Evolutionary conservation across 2,329 filamentous ascomycete species (phyloP).

Genomic region (Diaporthe vaccinii): DNA sequence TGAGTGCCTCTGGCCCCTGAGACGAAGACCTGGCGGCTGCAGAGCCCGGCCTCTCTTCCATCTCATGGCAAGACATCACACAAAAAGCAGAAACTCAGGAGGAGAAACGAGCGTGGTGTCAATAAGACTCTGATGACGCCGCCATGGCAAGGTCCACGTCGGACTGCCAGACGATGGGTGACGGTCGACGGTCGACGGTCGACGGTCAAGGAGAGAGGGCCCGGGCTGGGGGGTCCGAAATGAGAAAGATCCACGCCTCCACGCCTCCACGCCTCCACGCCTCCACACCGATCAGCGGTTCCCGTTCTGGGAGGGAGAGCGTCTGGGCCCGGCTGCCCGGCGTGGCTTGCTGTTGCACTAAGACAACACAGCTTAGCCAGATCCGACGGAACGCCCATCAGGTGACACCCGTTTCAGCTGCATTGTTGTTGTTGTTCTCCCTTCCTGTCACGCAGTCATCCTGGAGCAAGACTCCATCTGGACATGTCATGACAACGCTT

Average conservation of each 20-base stretch:
- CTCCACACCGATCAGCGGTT: constrained; percentile 15
- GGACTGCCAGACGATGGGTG: background rate
- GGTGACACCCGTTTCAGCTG: background rate
- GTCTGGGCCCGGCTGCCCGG: constrained; percentile 17
- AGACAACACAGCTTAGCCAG: constrained; percentile 18
- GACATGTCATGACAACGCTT: background rate
- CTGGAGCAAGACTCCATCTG: background rate
- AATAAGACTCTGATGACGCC: background rate
- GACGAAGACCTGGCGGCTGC: background rate
- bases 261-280: constrained; percentile 25
- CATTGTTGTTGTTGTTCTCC: background rate
- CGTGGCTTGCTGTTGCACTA: constrained; percentile 12
- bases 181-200: constrained; percentile 1
- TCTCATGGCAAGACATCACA: background rate
- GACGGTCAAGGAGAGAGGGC: background rate
- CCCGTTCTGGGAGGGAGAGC: background rate
- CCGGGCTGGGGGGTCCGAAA: constrained; percentile 11
- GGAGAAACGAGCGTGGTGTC: constrained; percentile 3
- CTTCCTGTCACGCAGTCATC: background rate
- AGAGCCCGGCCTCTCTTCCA: background rate
- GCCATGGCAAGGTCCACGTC: constrained; percentile 10
- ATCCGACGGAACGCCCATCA: background rate
- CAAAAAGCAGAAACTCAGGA: background rate
- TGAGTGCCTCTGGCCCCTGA: background rate
- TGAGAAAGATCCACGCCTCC: constrained; percentile 5